Conservation (phyloP, 768 basidiomycete species). For the Leccinum uliginosum region DNA sequence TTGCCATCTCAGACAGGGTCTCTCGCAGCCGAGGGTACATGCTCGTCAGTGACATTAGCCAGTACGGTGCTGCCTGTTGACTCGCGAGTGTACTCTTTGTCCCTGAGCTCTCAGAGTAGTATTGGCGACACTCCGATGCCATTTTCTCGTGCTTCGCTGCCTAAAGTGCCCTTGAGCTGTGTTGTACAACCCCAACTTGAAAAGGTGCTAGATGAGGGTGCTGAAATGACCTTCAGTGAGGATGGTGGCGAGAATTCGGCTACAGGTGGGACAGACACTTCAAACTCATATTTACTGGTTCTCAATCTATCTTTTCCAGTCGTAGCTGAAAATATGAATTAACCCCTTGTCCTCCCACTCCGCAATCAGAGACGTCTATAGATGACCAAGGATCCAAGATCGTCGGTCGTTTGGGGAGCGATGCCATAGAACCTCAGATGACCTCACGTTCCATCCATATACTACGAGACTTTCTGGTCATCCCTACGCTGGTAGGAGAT, state of each 20-base stretch:
- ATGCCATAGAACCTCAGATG: neutral
- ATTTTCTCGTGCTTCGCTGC: neutral
- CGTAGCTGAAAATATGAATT: neutral
- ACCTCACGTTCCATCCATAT: neutral
- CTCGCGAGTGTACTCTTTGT: neutral
- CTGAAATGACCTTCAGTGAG: neutral
- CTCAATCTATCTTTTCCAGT: neutral
- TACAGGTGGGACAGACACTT: neutral
- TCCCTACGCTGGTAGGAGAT: conserved; percentile 2
- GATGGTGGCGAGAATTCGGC: neutral
- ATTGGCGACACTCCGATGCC: neutral
- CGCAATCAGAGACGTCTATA: neutral
- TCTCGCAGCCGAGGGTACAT: neutral
- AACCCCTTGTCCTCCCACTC: conserved; percentile 7
- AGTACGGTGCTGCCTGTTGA: neutral
- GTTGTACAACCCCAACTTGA: neutral
- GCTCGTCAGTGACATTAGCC: neutral
- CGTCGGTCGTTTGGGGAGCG: neutral
- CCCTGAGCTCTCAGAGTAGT: neutral
- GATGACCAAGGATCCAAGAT: neutral
- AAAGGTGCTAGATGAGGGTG: neutral
- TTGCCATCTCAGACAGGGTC: neutral
- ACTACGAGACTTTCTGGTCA: neutral
- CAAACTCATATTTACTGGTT: neutral
- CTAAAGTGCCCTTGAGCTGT: neutral